Evolutionary conservation across 2,329 filamentous ascomycete genomes (phyloP), one percentile per base, ranked within the genome.

Genomic region (Fonsecaea pedrosoi): DNA sequence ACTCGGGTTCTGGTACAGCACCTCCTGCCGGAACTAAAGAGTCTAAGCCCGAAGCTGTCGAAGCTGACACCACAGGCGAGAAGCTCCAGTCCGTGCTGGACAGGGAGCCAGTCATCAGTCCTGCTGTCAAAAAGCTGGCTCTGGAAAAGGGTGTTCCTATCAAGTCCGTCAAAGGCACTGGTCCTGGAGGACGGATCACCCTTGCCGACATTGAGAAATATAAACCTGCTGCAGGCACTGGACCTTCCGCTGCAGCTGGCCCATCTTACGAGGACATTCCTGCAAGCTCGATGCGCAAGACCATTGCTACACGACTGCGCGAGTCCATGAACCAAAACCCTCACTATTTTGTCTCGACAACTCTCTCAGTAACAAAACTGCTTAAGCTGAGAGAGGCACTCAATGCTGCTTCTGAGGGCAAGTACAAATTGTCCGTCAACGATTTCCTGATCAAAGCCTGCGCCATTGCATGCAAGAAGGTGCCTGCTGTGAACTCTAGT

Each of bases 341-440:
- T 68, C 95, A 98, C 87, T 99, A 96, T 88, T 99, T 94, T 79
- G 94, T 99, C 76, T 92, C 92, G 75, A 90, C 92, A 75, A 89
- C 88, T 74, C 87, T 99, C 77, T 98, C 94, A 66, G 95, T 99
- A 71, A 69, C 85, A 80, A 98, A 98, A 87, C 91, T 99, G 57
- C 85, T 97, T 76, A 98, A 97, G 86, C 93, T 99, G 75, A 93
- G 95, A 76, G 88, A 92, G 82, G 93, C 94, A 66, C 88, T 99
- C 73, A 99, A 99, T 84, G 87, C 89, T 77, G 89, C 91, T 12
- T 85, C 92, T 56, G 90, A 97, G 70, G 95, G 94, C 82, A 89
- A 93, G 82, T 99, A 97, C 88, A 99, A 97, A 88, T 91, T 99
- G 67, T 97, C 94, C n/a, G 92, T 99, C 82, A 99, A 99, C 83